Conservation (phyloP, 805 yeast species). For the Jamesozyma hellenica region DNA sequence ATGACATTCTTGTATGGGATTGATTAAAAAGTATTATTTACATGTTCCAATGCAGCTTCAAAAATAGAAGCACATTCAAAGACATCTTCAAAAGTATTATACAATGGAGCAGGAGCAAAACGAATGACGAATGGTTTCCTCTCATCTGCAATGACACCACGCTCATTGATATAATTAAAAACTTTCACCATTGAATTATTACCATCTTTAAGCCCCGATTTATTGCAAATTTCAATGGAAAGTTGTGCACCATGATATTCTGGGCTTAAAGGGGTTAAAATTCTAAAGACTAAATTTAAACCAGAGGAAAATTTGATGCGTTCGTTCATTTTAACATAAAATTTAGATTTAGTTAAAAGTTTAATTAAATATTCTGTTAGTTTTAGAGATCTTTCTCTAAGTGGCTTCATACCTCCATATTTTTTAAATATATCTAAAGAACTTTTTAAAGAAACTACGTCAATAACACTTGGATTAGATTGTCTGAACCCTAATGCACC, state of each 20-base stretch:
- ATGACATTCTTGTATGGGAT: no score
- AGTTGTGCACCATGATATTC: constrained; percentile 71
- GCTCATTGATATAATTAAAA: constrained; percentile 35
- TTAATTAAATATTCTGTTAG: constrained; percentile 50
- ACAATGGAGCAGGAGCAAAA: constrained; percentile 77
- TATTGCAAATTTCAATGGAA: constrained; percentile 68
- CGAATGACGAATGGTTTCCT: constrained; percentile 85
- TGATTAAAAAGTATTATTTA: background rate
- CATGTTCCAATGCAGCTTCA: constrained; percentile 31
- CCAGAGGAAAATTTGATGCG: constrained; percentile 23
- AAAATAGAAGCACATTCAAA: constrained; percentile 36
- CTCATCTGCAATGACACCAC: constrained; percentile 77
- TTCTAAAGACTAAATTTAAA: constrained; percentile 34
- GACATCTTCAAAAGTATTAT: constrained; percentile 67
- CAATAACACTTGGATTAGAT: constrained; percentile 83
- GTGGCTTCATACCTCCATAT: constrained; percentile 52
- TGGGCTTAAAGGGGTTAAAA: constrained; percentile 59
- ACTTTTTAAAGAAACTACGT: constrained; percentile 61
- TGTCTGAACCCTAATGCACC: constrained; percentile 85
- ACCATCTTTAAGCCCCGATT: constrained; percentile 21
- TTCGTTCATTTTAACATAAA: constrained; percentile 26
- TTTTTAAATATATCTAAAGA: constrained; percentile 51
- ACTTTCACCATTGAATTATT: constrained; percentile 26
- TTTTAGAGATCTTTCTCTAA: constrained; percentile 46
- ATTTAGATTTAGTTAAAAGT: constrained; percentile 37